Conservation (phyloP, 305 asterid genomes). For the Lippia alba region DNA sequence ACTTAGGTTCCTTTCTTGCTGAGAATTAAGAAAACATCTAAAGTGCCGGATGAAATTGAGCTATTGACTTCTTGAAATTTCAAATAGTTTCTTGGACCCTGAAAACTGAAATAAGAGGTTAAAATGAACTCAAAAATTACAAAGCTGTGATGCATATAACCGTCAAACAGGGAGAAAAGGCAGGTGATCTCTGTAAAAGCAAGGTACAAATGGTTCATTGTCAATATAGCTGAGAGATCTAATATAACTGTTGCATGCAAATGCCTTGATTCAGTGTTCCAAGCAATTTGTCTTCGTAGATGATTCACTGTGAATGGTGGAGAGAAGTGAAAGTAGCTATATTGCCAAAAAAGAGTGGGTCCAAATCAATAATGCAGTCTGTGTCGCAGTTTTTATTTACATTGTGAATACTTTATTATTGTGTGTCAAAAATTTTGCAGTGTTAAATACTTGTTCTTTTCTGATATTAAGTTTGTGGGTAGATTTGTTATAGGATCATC, state of each 20-base stretch:
- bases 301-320: not conserved
- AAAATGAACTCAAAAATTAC: not conserved
- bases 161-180: not conserved
- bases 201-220: slow-evolving; percentile 2
- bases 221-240: not conserved
- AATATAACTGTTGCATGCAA: not conserved
- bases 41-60: not conserved
- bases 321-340: not conserved
- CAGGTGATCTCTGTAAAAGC: not conserved
- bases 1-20: slow-evolving; percentile 3
- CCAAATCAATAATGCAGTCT: not conserved
- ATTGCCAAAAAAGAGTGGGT: not conserved
- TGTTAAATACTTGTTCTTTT: not conserved
- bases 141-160: not conserved
- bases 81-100: not conserved
- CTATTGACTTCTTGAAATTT: slow-evolving; percentile 8
- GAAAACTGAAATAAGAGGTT: not conserved
- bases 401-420: not conserved
- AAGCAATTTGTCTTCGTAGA: not conserved
- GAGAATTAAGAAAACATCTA: not conserved
- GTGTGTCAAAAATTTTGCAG: not conserved
- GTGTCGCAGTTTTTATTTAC: not conserved
- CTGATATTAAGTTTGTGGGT: not conserved
- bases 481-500: not conserved
- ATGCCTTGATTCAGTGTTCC: not conserved